Conservation (phyloP, 495 filamentous ascomycete species). For the Neurospora sp. region DNA sequence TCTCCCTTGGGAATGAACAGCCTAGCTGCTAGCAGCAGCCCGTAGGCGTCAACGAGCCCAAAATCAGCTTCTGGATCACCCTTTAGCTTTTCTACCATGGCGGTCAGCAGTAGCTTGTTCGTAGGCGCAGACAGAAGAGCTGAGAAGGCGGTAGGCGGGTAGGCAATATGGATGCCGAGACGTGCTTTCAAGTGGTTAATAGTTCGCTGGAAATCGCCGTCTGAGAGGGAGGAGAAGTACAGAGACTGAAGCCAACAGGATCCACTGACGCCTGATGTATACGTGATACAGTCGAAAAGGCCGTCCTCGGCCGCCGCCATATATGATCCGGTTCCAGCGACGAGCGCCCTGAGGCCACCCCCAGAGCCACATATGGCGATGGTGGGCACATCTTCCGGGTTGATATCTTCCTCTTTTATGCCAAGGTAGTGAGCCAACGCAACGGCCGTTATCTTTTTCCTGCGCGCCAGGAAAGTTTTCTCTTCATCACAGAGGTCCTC, state of each 20-base stretch:
- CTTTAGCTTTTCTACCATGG: slow-evolving; percentile 80
- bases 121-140: slow-evolving; percentile 73
- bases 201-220: slow-evolving; percentile 49
- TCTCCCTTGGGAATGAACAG: slow-evolving; percentile 80
- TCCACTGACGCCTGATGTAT: slow-evolving; percentile 88
- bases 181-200: slow-evolving; percentile 80
- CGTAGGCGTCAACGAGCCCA: slow-evolving; percentile 87
- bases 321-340: slow-evolving; percentile 79
- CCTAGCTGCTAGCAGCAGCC: slow-evolving; percentile 70
- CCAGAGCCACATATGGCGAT: slow-evolving; percentile 93
- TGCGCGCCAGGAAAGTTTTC: slow-evolving; percentile 52
- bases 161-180: slow-evolving; percentile 80
- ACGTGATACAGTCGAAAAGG: slow-evolving; percentile 86
- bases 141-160: slow-evolving; percentile 70
- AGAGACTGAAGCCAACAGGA: slow-evolving; percentile 92
- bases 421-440: slow-evolving; percentile 75
- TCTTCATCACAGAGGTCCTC: slow-evolving; percentile 79
- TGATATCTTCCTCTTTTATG: slow-evolving; percentile 66
- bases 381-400: slow-evolving; percentile 82
- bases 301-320: slow-evolving; percentile 72
- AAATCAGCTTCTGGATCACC: slow-evolving; percentile 73
- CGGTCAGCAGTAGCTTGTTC: slow-evolving; percentile 82
- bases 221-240: slow-evolving; percentile 75
- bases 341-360: slow-evolving; percentile 78
- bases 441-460: slow-evolving; percentile 52